These are phyloP conservation scores for Acanthamoeba polyphaga DNA, from an alignment of 208 protist species.

Conservation along the genomic window DNA sequence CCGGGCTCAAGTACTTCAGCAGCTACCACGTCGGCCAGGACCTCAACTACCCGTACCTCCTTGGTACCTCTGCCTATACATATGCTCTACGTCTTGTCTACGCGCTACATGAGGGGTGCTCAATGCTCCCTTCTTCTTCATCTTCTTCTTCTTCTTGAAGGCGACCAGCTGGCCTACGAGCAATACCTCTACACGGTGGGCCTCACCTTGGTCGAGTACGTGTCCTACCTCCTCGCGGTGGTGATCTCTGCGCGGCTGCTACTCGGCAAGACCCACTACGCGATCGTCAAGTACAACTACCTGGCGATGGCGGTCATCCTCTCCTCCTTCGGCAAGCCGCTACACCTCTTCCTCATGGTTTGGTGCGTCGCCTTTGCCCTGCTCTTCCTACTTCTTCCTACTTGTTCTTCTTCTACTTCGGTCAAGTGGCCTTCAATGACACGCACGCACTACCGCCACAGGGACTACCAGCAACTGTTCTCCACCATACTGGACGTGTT, in stretches of 20 bases:
- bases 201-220: background rate
- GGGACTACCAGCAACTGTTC: slow-evolving; percentile 33
- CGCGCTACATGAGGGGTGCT: background rate
- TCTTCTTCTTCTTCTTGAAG: background rate
- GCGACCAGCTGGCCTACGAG: slow-evolving; percentile 31
- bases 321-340: slow-evolving; percentile 69
- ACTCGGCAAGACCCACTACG: background rate
- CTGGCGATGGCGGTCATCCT: slow-evolving; percentile 70
- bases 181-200: background rate
- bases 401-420: background rate
- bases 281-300: slow-evolving; percentile 40
- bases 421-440: no score
- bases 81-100: background rate
- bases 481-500: slow-evolving; percentile 25
- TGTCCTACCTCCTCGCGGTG: background rate
- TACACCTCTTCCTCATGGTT: slow-evolving; percentile 70
- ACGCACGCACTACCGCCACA: background rate
- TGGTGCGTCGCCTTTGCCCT: slow-evolving; percentile 15
- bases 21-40: background rate
- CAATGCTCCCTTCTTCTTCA: background rate
- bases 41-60: background rate
- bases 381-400: background rate
- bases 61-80: background rate
- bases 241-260: background rate
- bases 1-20: slow-evolving; percentile 20